These are phyloP conservation scores for Striga asiatica DNA, from an alignment of 257 asterid genomes.

Conservation along the genomic window DNA sequence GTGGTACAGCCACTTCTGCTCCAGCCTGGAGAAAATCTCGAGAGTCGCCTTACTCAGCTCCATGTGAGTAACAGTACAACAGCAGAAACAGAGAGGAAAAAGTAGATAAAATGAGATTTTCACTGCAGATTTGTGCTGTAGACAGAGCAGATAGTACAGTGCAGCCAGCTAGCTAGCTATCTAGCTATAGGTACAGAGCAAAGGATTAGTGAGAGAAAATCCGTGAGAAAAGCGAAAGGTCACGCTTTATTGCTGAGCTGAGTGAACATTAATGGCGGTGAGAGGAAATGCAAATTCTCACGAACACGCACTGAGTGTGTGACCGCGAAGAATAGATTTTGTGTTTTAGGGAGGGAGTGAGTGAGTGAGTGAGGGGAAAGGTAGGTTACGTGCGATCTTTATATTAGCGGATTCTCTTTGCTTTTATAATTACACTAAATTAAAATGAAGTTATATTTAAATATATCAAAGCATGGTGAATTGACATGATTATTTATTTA, in stretches of 20 bases:
- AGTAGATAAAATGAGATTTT: neutral
- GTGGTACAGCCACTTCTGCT: slow-evolving; percentile 86
- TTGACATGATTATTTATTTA: no score
- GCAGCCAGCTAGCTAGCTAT: slow-evolving; percentile 10
- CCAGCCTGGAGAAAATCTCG: slow-evolving; percentile 80
- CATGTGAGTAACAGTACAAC: slow-evolving; percentile 17
- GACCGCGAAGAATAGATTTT: slow-evolving; percentile 15
- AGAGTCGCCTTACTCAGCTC: slow-evolving; percentile 62
- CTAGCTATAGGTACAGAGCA: no score
- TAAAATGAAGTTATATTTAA: no score
- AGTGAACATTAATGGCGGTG: slow-evolving; percentile 35
- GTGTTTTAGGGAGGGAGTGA: neutral
- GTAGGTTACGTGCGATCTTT: slow-evolving; percentile 28
- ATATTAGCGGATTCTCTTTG: slow-evolving; percentile 16
- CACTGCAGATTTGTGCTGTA: neutral
- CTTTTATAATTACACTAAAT: no score
- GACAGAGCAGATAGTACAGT: neutral
- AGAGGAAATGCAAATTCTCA: neutral
- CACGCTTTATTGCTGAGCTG: slow-evolving; percentile 42
- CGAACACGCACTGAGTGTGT: slow-evolving; percentile 15
- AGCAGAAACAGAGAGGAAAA: neutral
- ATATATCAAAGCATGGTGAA: no score
- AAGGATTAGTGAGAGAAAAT: slow-evolving; percentile 14
- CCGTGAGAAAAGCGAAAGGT: slow-evolving; percentile 33
- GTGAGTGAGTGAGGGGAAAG: neutral